Conservation (phyloP, 73 alveolate genomes). For the Symbiodinium pilosum region DNA sequence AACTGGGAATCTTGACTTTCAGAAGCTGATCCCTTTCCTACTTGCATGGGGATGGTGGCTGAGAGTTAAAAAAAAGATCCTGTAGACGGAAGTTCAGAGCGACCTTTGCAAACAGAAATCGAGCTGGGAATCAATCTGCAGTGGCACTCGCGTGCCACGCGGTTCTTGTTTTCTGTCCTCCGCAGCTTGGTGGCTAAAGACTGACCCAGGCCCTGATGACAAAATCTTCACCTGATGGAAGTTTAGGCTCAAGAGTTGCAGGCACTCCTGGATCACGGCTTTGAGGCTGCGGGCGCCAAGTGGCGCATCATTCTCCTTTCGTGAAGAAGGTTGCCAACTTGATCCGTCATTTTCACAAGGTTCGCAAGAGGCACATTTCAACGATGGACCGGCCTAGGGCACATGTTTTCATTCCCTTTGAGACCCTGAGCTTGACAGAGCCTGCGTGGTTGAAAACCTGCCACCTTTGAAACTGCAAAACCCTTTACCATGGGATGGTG, state of each 20-base stretch:
- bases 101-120: neutral
- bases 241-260: neutral
- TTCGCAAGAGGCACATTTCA: neutral
- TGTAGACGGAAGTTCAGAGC: neutral
- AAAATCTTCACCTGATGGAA: neutral
- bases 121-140: conserved; percentile 43
- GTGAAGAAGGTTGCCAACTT: neutral
- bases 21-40: neutral
- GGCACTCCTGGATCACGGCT: neutral
- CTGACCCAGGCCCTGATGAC: too few species aligned
- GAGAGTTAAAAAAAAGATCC: neutral
- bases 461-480: neutral
- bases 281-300: neutral
- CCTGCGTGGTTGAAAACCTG: neutral
- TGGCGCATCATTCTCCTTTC: conserved; percentile 35
- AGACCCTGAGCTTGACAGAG: neutral
- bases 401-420: neutral
- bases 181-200: neutral
- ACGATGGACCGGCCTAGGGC: neutral
- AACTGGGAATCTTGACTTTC: neutral
- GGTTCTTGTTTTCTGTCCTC: neutral
- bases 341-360: neutral
- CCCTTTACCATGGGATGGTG: conserved; percentile 4
- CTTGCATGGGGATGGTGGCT: conserved; percentile 65
- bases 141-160: neutral